A percentile compares a stretch with the other conserved stretches of the same genome.
Evolutionary conservation across 2,329 filamentous ascomycete species (phyloP).

Genomic region (Fusarium anthophilum): DNA sequence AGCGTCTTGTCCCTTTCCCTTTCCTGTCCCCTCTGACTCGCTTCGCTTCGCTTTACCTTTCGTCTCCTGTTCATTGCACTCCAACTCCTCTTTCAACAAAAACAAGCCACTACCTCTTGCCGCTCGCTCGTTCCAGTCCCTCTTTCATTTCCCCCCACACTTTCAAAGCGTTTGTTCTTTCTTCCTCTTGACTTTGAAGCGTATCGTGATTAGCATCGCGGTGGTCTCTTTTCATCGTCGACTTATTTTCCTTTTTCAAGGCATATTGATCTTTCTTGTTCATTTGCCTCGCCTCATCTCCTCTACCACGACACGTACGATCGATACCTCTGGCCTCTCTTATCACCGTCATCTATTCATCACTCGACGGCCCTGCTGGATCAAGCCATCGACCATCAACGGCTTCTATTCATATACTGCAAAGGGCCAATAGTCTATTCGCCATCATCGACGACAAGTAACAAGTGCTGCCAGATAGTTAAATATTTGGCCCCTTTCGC

Average conservation of each 20-base stretch:
- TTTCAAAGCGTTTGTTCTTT: conserved; percentile 40
- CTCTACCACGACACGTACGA: conserved; percentile 12
- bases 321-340: not conserved
- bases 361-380: conserved; percentile 22
- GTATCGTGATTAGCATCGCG: conserved; percentile 15
- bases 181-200: conserved; percentile 19
- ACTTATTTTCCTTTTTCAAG: conserved; percentile 12
- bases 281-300: not conserved
- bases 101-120: conserved; percentile 51
- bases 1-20: conserved; percentile 31
- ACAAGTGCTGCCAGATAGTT: not conserved
- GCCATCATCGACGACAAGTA: not conserved
- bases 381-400: conserved; percentile 8
- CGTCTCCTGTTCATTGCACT: conserved; percentile 36
- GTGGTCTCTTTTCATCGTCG: conserved; percentile 29
- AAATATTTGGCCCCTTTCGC: not conserved
- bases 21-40: conserved; percentile 40
- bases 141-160: conserved; percentile 48
- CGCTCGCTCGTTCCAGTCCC: conserved; percentile 54
- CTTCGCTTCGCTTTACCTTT: conserved; percentile 36
- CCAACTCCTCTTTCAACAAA: conserved; percentile 53
- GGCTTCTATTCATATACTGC: not conserved
- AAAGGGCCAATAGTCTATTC: not conserved
- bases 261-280: not conserved
- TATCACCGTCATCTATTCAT: not conserved